Evolutionary conservation across 352 stramenopile species (phyloP), one percentile per base, ranked within the genome.

Genomic region (Albugo laibachii): DNA sequence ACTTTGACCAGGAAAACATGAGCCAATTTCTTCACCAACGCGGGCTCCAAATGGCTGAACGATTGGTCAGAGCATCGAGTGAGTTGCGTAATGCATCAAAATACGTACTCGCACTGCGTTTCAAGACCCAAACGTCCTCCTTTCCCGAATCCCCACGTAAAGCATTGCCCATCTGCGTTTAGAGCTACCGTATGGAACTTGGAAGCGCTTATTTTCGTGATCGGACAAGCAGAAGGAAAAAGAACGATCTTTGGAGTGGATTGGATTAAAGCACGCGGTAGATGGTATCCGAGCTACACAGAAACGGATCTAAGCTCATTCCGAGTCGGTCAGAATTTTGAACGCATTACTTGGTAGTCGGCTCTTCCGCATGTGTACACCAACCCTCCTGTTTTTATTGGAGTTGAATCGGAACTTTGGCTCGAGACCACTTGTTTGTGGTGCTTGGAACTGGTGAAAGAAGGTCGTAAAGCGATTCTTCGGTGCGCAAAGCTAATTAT

Each of bases 281-380:
- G 62, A 45, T 86, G 74, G 51, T 89, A 89, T 2, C 76, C 76
- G 16, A 89, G 59, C 72, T 88, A 46, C 41, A 27, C 57, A 18
- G 35, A 15, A 39, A 21, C 35, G 15, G 44, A 41, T 20, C 34
- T 31, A 11, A 15, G 36, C 57, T 13, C 58, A 36, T 37, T 5
- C 35, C 10, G 3, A 47, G 36, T 20, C 18, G n/a, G 12, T 5
- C 20, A 34, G 15, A 20, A 37, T 34, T 49, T 42, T 41, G 18
- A 46, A 57, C n/a, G 13, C 48, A 47, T 27, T 48, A 86, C 74
- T 70, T 84, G 76, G 37, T 84, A 89, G 47, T 89, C 76, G 36
- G 70, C 66, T 61, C 86, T 89, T 48, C 76, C 76, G 40, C 86
- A 89, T 10, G 73, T 89, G 55, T 83, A 89, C 14, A 89, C 67